Base-by-base conservation (phyloP, 2,329 filamentous ascomycete genomes). In the Aspergillus sp. region DNA sequence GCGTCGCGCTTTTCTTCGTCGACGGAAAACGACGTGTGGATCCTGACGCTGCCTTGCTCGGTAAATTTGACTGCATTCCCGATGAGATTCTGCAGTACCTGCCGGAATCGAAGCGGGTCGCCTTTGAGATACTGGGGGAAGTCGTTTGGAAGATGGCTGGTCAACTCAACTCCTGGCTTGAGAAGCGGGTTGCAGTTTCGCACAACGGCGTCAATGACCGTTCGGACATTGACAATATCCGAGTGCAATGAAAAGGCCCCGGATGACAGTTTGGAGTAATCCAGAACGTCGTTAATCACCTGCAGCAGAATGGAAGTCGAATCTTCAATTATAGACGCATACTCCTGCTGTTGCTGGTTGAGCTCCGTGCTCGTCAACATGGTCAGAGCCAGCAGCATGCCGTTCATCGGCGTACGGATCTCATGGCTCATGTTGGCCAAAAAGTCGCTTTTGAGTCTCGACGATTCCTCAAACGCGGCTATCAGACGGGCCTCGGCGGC, bases 221-320 rank as follows among this genome's bases (percentile, higher is more conserved):
- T 58, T 35, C 61, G 57, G 38, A 83, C 65, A 53, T 73, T 70
- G 49, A 83, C 65, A 27, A 76, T 65, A 54, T 80, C 78, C 12
- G 76, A 62, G 43, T 71, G 76, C 46, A 84, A 71, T 2, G 78
- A 77, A 50, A 84, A 81, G 32, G 72, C 75, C n/a, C 79, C 79
- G 0, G 79, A 79, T 0, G 77, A 75, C 5, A 83, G 69, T 54
- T 83, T 84, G 7, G 81, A 83, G 57, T 82, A 84, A 63, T 85
- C 81, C n/a, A 84, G 71, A 41, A 85, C 81, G 51, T 83, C 79
- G 56, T 84, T 83, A 60, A 84, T 83, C 43, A 84, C 75, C 52
- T 79, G 77, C 15, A 84, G 64, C 19, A 84, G 67, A 2, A 82
- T 70, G 17, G 76, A 73, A 2, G 78, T 80, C 0, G 80, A 83